These are phyloP conservation scores for Suillus brevipes DNA, from an alignment of 768 basidiomycete species.

Conservation along the genomic window DNA sequence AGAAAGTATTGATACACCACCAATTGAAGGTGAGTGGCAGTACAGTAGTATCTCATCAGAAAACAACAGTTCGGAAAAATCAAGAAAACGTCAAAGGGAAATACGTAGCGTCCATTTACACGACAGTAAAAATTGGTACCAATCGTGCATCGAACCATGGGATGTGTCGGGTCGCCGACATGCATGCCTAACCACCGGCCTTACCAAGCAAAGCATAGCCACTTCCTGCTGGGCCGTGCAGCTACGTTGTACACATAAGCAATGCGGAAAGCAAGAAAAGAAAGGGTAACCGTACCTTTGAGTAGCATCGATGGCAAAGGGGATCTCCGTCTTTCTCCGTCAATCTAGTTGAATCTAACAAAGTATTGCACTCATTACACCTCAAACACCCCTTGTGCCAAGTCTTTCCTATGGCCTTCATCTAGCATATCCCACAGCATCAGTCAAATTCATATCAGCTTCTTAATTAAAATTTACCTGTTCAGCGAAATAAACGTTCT, in stretches of 20 bases:
- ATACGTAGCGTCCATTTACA: not conserved
- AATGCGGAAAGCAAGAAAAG: constrained; percentile 4
- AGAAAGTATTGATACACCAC: constrained; percentile 2
- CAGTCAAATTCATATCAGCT: constrained; percentile 2
- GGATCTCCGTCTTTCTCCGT: constrained; percentile 77
- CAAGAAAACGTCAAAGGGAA: not conserved
- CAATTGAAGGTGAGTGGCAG: not conserved
- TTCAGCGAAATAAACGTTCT: constrained; percentile 85
- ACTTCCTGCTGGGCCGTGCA: constrained; percentile 70
- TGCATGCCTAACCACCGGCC: constrained; percentile 38
- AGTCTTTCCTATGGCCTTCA: constrained; percentile 79
- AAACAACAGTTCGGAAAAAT: not conserved
- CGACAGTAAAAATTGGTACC: not conserved
- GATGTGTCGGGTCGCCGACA: not conserved
- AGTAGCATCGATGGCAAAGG: constrained; percentile 71
- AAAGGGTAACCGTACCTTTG: constrained; percentile 44
- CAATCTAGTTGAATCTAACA: constrained; percentile 69
- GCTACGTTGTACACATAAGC: constrained; percentile 36
- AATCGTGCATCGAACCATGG: not conserved
- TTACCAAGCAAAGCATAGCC: constrained; percentile 74
- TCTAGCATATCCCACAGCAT: constrained; percentile 39
- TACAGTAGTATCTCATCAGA: not conserved
- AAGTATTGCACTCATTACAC: constrained; percentile 69
- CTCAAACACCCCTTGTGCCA: constrained; percentile 78
- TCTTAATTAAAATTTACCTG: constrained; percentile 45